Percentiles rank a stretch among this genome's conserved stretches.
phyloP scores from a whole-genome alignment of 768 basidiomycete genomes.

The Cubamyces lactineus region DNA sequence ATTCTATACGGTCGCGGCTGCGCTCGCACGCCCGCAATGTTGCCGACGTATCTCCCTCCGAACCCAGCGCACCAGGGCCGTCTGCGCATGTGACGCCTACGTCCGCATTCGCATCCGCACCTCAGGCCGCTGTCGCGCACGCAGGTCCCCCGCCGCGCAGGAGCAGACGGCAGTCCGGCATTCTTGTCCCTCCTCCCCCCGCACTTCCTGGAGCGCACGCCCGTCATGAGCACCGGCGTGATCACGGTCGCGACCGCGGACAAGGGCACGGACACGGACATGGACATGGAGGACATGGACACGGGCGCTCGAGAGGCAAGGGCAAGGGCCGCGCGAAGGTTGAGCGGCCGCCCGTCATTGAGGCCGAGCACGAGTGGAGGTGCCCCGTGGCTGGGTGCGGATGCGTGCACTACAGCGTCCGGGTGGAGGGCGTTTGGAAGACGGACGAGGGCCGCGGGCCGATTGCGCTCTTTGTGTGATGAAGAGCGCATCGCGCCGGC shows the following conservation, averaged over 20 bases:
- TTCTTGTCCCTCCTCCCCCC: neutral
- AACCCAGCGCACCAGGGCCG: neutral
- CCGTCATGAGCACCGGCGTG: no score
- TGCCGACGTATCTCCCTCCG: conserved; percentile 17
- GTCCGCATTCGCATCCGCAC: conserved; percentile 6
- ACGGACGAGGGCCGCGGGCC: conserved; percentile 53
- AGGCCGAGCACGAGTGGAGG: conserved; percentile 58
- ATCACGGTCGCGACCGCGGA: neutral
- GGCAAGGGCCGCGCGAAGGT: conserved; percentile 32
- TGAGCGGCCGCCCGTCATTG: conserved; percentile 36
- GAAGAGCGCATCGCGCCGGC: neutral
- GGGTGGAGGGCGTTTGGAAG: conserved; percentile 61
- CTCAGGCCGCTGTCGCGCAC: neutral
- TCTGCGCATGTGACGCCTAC: conserved; percentile 15
- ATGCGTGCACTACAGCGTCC: conserved; percentile 56
- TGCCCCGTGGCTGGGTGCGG: conserved; percentile 69
- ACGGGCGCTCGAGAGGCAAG: conserved; percentile 32
- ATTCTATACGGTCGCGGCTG: conserved; percentile 60
- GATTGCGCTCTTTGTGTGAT: conserved; percentile 45
- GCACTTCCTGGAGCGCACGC: no score
- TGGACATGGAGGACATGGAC: no score
- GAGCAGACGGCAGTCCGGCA: neutral
- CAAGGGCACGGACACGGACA: neutral
- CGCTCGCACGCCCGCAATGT: conserved; percentile 46
- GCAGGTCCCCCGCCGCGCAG: neutral